phyloP scores from a whole-genome alignment of 202 grass and related monocot species.

The Miscanthus sacchariflorus region DNA sequence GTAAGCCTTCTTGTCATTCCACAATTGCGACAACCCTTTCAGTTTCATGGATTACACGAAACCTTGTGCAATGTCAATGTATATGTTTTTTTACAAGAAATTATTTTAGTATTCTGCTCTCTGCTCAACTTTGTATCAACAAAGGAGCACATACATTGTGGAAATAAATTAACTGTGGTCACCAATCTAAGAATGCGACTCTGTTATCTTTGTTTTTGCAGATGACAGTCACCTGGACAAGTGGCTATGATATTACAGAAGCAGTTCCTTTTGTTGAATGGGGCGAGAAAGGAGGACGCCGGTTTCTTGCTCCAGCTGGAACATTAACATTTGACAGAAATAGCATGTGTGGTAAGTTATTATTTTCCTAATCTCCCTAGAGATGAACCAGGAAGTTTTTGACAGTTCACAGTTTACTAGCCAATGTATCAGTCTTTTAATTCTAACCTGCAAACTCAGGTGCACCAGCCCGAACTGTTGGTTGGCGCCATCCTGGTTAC shows the following conservation, averaged over 20 bases:
- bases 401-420: neutral
- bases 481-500: constrained; percentile 87
- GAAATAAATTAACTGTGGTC: constrained; percentile 15
- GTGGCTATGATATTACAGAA: constrained; percentile 77
- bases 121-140: constrained; percentile 18
- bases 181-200: constrained; percentile 3
- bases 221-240: constrained; percentile 97
- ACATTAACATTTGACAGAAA: constrained; percentile 85
- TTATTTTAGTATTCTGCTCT: constrained; percentile 6
- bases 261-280: constrained; percentile 92
- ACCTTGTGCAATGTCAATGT: constrained; percentile 23
- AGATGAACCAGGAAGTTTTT: neutral
- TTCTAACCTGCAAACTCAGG: constrained; percentile 33
- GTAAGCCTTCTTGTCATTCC: constrained; percentile 54
- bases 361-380: neutral
- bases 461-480: constrained; percentile 60
- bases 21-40: neutral
- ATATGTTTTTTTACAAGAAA: neutral
- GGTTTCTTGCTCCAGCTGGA: constrained; percentile 70
- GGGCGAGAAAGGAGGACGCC: constrained; percentile 59
- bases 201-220: neutral
- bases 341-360: constrained; percentile 83
- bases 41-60: neutral
- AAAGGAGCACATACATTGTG: neutral
- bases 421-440: neutral